These are phyloP conservation scores for Nicotiana rustica DNA, from an alignment of 305 asterid species.

Conservation along the genomic window DNA sequence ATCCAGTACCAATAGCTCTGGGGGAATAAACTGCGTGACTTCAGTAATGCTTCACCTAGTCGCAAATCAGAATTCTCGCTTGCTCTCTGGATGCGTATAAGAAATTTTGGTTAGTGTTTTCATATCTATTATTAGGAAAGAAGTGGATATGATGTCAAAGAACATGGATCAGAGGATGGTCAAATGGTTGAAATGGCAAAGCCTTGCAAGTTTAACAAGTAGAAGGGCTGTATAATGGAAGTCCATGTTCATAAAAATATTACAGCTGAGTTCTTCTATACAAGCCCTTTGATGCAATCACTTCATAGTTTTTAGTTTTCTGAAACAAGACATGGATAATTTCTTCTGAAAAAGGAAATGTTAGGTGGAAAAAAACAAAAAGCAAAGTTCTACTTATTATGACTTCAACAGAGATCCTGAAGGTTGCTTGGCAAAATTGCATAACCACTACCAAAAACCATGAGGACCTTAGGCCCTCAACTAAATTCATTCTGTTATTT, in stretches of 20 bases:
- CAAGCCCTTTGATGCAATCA: not conserved
- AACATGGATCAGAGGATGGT: not conserved
- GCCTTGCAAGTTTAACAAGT: not conserved
- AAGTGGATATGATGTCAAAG: conserved; percentile 23
- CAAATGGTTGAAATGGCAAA: conserved; percentile 6
- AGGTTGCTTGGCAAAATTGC: not conserved
- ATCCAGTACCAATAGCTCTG: conserved; percentile 98
- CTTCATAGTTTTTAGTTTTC: conserved; percentile 1
- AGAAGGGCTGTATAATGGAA: not conserved
- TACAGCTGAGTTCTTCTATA: not conserved
- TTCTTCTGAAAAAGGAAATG: not conserved
- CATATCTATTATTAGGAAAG: conserved; percentile 16
- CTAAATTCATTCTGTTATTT: conserved; percentile 4
- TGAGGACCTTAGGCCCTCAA: conserved; percentile 22
- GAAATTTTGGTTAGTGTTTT: conserved; percentile 39
- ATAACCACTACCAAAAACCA: not conserved
- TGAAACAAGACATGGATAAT: conserved; percentile 5
- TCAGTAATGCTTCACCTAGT: conserved; percentile 80
- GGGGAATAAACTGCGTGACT: conserved; percentile 80
- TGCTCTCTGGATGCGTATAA: conserved; percentile 63
- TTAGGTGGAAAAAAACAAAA: not conserved
- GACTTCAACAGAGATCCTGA: not conserved
- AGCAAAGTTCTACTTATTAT: not conserved
- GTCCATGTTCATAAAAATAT: conserved; percentile 10
- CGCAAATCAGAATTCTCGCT: conserved; percentile 61